These are phyloP conservation scores for Murraya koenigii DNA, from an alignment of 345 rosid species.

Conservation along the genomic window DNA sequence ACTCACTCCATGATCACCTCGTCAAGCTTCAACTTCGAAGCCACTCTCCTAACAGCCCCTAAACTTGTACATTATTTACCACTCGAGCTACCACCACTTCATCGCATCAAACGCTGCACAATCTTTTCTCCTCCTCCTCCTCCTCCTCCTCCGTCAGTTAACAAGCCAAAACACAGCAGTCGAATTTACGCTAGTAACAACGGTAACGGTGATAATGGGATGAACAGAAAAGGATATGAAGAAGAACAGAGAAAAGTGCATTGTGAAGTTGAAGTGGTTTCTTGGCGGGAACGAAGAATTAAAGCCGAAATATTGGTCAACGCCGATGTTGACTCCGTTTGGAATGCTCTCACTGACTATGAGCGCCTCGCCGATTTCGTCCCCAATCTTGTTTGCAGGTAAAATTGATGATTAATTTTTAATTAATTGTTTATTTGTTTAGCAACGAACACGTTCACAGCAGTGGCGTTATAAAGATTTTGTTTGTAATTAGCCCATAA, in stretches of 20 bases:
- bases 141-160: background rate
- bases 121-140: background rate
- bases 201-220: background rate
- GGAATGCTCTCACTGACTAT: constrained; percentile 90
- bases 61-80: background rate
- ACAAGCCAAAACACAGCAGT: background rate
- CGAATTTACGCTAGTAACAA: background rate
- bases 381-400: constrained; percentile 91
- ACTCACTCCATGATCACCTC: constrained; percentile 2
- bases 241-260: constrained; percentile 52
- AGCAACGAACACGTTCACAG: no score
- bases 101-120: background rate
- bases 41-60: background rate
- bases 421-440: no score
- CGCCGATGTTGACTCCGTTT: constrained; percentile 66
- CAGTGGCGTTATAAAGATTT: no score
- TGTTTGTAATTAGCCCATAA: background rate
- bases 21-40: background rate
- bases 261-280: constrained; percentile 78
- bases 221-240: constrained; percentile 23
- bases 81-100: background rate
- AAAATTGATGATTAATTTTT: background rate
- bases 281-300: constrained; percentile 90
- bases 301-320: constrained; percentile 58
- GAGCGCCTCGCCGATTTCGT: constrained; percentile 91